These are phyloP conservation scores for Chaetomium olivaceum DNA, from an alignment of 2,329 filamentous ascomycete genomes.

Conservation along the genomic window DNA sequence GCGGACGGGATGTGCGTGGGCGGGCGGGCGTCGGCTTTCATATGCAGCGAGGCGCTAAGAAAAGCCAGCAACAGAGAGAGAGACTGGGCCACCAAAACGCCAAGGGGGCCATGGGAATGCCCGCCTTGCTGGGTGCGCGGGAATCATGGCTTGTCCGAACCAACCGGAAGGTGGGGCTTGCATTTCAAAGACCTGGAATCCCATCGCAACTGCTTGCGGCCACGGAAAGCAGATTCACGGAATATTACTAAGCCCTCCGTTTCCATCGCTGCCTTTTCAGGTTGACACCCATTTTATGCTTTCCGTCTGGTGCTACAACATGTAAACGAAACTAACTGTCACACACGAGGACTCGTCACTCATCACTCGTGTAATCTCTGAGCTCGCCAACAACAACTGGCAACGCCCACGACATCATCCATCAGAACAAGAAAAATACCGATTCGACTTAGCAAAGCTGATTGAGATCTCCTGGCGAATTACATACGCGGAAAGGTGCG, in stretches of 20 bases:
- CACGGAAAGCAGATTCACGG: not conserved
- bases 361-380: not conserved
- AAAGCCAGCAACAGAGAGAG: not conserved
- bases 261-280: not conserved
- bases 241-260: not conserved
- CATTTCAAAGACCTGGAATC: not conserved
- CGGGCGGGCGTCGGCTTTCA: slow-evolving; percentile 16
- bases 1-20: not conserved
- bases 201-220: not conserved
- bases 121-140: slow-evolving; percentile 12
- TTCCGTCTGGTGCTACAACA: not conserved
- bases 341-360: not conserved
- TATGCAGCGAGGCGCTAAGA: slow-evolving; percentile 15
- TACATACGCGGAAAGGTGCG: not conserved
- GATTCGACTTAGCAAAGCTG: not conserved
- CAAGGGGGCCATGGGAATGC: slow-evolving; percentile 3
- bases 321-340: not conserved
- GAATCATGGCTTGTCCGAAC: slow-evolving; percentile 12
- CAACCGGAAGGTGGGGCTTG: not conserved
- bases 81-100: slow-evolving; percentile 1
- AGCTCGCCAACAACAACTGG: too few relatives aligned
- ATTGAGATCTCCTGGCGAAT: slow-evolving; percentile 7
- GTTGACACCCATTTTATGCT: not conserved
- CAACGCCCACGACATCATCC: not conserved
- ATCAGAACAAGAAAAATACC: not conserved